Conservation (phyloP, 2,329 filamentous ascomycete genomes). For the Plectosphaerella cucumerina region DNA sequence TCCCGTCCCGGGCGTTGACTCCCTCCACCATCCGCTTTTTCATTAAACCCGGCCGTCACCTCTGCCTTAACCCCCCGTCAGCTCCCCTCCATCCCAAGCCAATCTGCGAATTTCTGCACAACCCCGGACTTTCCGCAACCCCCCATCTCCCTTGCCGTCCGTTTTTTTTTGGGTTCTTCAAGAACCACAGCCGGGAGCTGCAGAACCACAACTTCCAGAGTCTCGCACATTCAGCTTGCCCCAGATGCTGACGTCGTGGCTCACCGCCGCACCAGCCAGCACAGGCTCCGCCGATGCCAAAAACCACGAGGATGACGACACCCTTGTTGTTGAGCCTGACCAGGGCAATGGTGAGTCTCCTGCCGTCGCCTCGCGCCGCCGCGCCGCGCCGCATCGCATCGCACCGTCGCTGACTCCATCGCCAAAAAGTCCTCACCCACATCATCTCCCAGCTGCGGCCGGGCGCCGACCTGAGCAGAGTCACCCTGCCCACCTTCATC, state of each 20-base stretch:
- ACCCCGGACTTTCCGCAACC: neutral
- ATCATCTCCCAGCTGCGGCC: constrained; percentile 97
- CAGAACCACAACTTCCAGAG: no score
- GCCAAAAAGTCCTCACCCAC: constrained; percentile 73
- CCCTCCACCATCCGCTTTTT: constrained; percentile 1
- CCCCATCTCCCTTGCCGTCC: neutral
- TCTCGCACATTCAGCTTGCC: neutral
- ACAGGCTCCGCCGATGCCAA: constrained; percentile 50
- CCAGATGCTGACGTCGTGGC: constrained; percentile 39
- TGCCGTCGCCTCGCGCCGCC: neutral
- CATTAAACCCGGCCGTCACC: neutral
- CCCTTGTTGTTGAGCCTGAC: constrained; percentile 80
- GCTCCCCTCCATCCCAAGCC: neutral
- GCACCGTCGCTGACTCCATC: neutral
- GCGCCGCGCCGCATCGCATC: neutral
- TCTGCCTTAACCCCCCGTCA: neutral
- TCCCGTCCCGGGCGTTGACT: neutral
- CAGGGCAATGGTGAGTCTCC: constrained; percentile 79
- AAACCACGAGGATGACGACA: constrained; percentile 61
- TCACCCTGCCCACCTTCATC: constrained; percentile 95
- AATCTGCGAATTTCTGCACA: no score
- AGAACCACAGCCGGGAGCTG: neutral
- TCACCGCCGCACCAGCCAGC: constrained; percentile 32
- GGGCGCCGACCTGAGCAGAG: constrained; percentile 89
- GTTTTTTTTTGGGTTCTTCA: no score